Conservation (phyloP, 2,329 filamentous ascomycete genomes). For the Esteya vermicola region DNA sequence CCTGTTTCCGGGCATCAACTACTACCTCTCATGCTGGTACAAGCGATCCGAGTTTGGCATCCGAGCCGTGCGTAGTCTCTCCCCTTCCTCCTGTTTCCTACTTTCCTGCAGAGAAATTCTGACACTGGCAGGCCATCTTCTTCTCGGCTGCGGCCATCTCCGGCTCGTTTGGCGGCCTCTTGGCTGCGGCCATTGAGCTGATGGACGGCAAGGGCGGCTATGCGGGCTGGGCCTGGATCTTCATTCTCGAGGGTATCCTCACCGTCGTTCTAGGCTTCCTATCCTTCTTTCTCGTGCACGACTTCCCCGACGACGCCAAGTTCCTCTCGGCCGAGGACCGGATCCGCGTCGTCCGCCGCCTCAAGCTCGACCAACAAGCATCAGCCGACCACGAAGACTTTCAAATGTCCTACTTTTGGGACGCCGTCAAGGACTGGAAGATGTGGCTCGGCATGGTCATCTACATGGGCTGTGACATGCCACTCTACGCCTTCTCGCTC, state of each 20-base stretch:
- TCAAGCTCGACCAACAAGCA: slow-evolving; percentile 54
- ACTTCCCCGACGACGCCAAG: slow-evolving; percentile 60
- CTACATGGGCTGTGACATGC: slow-evolving; percentile 31
- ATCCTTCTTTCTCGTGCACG: slow-evolving; percentile 61
- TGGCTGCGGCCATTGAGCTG: slow-evolving; percentile 52
- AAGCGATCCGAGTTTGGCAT: slow-evolving; percentile 61
- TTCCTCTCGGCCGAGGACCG: slow-evolving; percentile 57
- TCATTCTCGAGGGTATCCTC: slow-evolving; percentile 51
- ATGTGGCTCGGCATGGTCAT: slow-evolving; percentile 38
- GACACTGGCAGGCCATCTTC: slow-evolving; percentile 44
- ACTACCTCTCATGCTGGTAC: slow-evolving; percentile 70
- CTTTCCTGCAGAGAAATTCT: too few relatives aligned
- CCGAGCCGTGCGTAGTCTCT: slow-evolving; percentile 25
- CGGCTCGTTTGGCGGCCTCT: slow-evolving; percentile 57
- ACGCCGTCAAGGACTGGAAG: slow-evolving; percentile 64
- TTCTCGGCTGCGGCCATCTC: slow-evolving; percentile 67
- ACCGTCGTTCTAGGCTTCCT: slow-evolving; percentile 51
- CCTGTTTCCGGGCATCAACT: slow-evolving; percentile 54
- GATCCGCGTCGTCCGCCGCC: slow-evolving; percentile 49
- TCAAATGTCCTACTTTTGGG: slow-evolving; percentile 54
- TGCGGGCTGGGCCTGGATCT: slow-evolving; percentile 46
- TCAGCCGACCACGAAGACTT: slow-evolving; percentile 57
- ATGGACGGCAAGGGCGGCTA: slow-evolving; percentile 46
- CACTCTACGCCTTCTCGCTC: slow-evolving; percentile 38
- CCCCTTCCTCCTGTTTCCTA: too few relatives aligned